phyloP scores from a whole-genome alignment of 352 stramenopile genomes.

The Globisporangium spiculum region DNA sequence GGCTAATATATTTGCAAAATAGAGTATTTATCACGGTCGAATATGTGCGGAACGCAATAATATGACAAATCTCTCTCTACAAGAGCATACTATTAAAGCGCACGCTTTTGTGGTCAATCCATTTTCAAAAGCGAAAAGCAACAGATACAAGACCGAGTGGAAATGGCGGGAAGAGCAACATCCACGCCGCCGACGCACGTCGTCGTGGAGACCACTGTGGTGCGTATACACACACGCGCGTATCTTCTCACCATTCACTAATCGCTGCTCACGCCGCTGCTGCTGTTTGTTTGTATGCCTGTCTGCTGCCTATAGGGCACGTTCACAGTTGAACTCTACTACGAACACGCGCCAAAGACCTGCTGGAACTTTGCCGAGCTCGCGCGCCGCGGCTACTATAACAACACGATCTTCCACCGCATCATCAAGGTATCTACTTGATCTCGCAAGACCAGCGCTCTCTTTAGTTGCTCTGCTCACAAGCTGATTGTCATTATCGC shows the following conservation, averaged over 20 bases:
- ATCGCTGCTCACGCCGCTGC: neutral
- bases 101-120: neutral
- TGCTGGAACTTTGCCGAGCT: constrained; percentile 94
- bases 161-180: constrained; percentile 16
- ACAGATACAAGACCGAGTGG: neutral
- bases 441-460: neutral
- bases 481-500: neutral
- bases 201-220: constrained; percentile 82
- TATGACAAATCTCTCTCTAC: constrained; percentile 3
- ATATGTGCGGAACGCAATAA: neutral
- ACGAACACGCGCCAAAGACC: constrained; percentile 88
- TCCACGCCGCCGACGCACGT: constrained; percentile 65
- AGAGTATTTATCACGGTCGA: neutral
- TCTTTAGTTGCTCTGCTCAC: too few relatives aligned
- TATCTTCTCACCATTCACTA: neutral
- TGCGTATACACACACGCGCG: constrained; percentile 21
- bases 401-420: constrained; percentile 95
- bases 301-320: constrained; percentile 42
- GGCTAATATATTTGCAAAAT: neutral
- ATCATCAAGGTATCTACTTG: constrained; percentile 79
- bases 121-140: constrained; percentile 12
- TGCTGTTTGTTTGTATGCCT: neutral
- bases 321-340: constrained; percentile 94
- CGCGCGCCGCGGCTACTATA: constrained; percentile 92
- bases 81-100: constrained; percentile 7